phyloP scores from a whole-genome alignment of 2,329 filamentous ascomycete genomes.

The Colletotrichum gloeosporioides region DNA sequence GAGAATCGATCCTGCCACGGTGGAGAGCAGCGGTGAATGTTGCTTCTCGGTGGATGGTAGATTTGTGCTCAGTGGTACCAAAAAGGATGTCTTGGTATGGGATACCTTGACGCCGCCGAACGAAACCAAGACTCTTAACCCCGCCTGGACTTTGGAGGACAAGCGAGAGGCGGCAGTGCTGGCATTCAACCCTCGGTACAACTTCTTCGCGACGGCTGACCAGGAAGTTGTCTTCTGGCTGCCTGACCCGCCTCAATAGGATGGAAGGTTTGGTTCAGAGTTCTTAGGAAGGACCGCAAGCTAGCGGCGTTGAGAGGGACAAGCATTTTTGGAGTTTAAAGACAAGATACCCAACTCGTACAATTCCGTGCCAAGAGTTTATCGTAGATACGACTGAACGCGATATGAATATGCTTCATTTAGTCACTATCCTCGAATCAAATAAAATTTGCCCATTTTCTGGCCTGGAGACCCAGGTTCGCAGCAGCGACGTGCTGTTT shows the following conservation, averaged over 20 bases:
- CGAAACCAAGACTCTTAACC: slow-evolving; percentile 65
- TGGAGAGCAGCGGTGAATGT: slow-evolving; percentile 75
- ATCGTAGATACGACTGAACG: background rate
- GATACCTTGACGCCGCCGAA: slow-evolving; percentile 69
- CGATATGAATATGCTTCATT: background rate
- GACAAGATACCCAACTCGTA: slow-evolving; percentile 9
- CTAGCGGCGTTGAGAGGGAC: background rate
- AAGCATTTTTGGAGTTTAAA: slow-evolving; percentile 13
- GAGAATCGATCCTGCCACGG: slow-evolving; percentile 44
- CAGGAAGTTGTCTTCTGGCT: slow-evolving; percentile 83
- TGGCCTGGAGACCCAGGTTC: background rate
- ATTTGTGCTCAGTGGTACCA: slow-evolving; percentile 82
- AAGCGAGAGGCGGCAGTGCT: slow-evolving; percentile 75
- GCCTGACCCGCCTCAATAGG: slow-evolving; percentile 66
- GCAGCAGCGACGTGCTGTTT: background rate
- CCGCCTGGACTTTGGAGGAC: slow-evolving; percentile 68
- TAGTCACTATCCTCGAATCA: background rate
- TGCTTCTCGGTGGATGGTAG: slow-evolving; percentile 90
- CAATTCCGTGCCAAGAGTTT: background rate
- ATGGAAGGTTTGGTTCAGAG: background rate
- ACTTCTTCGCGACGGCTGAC: slow-evolving; percentile 90
- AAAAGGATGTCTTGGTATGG: slow-evolving; percentile 83
- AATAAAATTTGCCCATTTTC: background rate
- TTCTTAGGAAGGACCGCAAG: background rate
- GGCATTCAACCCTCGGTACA: slow-evolving; percentile 89